Conservation (phyloP, 176 grass and related monocot genomes). For the Ensete ventricosum region DNA sequence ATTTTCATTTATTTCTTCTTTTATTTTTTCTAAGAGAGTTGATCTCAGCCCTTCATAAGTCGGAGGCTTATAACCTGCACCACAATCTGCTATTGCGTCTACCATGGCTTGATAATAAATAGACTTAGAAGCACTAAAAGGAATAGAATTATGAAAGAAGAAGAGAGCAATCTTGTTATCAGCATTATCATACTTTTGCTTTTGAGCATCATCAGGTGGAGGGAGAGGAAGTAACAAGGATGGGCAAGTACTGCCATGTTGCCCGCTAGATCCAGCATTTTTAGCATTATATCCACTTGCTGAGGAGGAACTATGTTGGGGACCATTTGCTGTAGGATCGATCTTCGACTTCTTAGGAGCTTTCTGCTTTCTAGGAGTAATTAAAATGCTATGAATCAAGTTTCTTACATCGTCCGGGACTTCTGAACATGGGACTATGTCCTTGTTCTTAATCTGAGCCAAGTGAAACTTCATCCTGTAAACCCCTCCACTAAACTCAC, state of each 20-base stretch:
- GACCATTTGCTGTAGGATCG: constrained; percentile 10
- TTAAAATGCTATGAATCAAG: constrained; percentile 21
- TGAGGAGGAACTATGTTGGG: constrained; percentile 18
- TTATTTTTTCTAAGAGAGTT: constrained; percentile 19
- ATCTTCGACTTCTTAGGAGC: constrained; percentile 5
- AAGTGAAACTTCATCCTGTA: constrained; percentile 27
- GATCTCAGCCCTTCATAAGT: constrained; percentile 18
- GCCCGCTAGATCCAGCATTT: constrained; percentile 22
- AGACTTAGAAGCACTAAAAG: constrained; percentile 18
- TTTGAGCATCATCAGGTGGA: constrained; percentile 22
- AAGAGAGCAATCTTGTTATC: constrained; percentile 22
- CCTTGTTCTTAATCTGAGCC: constrained; percentile 27
- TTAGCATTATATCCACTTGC: constrained; percentile 16
- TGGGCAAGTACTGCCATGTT: constrained; percentile 21
- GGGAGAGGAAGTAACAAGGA: constrained; percentile 12
- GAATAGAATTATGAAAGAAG: constrained; percentile 22
- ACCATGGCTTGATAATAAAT: constrained; percentile 20
- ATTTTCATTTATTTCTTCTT: constrained; percentile 17
- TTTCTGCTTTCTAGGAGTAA: constrained; percentile 19
- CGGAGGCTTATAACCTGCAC: constrained; percentile 21
- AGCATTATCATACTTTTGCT: constrained; percentile 20
- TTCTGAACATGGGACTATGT: constrained; percentile 19
- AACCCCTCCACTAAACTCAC: constrained; percentile 23
- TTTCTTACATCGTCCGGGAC: constrained; percentile 21
- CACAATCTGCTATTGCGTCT: constrained; percentile 22